Base-by-base conservation (phyloP, 139 green algal species). In the Chlorokybus atmophyticus region DNA sequence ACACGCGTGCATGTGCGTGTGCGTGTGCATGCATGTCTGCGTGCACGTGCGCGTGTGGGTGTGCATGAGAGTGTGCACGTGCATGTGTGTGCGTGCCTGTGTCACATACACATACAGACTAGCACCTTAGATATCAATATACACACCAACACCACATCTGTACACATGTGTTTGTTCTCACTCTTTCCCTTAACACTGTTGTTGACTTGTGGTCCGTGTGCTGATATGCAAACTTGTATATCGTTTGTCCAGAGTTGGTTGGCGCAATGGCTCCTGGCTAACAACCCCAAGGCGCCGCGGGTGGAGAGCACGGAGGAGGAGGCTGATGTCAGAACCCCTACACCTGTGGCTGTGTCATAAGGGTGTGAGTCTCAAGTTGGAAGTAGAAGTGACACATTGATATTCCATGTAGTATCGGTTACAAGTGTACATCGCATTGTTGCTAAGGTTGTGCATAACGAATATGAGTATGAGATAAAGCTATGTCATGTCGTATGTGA, bases 221-320 rank as follows among this genome's bases (percentile, higher is more conserved):
- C 38, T n/a, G n/a, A n/a, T n/a, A n/a, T n/a, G n/a, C n/a, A n/a
- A n/a, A n/a, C n/a, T n/a, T n/a, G n/a, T n/a, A n/a, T n/a, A n/a
- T n/a, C n/a, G n/a, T n/a, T 14, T 44, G 14, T 17, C 38, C 17
- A 44, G 38, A 17, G 14, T 44, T 88, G 82, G 57, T 62, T 91
- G n/a, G 79, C 76, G 4, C 19, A 74, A 19, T 91, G 78, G 75
- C 71, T 91, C 40, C 72, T 84, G 14, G 60, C 79, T 7, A 83
- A 91, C 80, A 91, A 91, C 71, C 83, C 81, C 39, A 87, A 88
- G 14, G 38, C 38, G 38, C 38, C 38, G 14, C 38, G 17, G 38
- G 38, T 44, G 38, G 38, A n/a, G n/a, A n/a, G n/a, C n/a, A n/a
- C n/a, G n/a, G n/a, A n/a, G n/a, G n/a, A n/a, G n/a, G n/a, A n/a